A percentile compares a stretch with the other conserved stretches of the same genome.
These are phyloP conservation scores for Chenopodium suecicum DNA, from an alignment of 148 eudicot species.

Conservation along the genomic window DNA sequence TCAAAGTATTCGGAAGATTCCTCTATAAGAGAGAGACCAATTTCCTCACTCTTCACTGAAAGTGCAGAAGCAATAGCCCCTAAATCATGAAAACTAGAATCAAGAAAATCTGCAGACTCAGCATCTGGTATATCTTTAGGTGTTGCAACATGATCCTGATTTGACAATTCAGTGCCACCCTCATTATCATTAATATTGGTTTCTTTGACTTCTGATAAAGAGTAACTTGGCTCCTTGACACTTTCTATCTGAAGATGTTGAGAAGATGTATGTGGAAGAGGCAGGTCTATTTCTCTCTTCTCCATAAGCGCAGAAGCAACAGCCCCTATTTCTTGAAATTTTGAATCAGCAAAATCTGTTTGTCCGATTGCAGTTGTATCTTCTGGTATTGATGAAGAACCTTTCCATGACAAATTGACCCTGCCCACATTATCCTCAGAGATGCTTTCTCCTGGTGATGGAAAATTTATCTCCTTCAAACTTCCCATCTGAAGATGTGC, in stretches of 20 bases:
- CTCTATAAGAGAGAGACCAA: constrained; percentile 25
- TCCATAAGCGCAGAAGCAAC: constrained; percentile 24
- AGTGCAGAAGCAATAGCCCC: constrained; percentile 23
- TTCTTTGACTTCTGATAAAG: constrained; percentile 30
- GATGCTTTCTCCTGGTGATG: constrained; percentile 28
- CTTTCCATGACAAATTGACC: constrained; percentile 22
- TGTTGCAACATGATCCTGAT: constrained; percentile 23
- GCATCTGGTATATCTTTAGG: constrained; percentile 31
- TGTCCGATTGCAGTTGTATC: constrained; percentile 27
- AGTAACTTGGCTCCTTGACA: constrained; percentile 16
- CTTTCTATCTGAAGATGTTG: constrained; percentile 19
- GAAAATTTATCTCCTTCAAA: constrained; percentile 21
- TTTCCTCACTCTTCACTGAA: constrained; percentile 28
- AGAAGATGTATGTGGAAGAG: constrained; percentile 30
- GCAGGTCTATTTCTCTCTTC: constrained; percentile 26
- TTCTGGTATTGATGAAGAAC: constrained; percentile 31
- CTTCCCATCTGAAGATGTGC: constrained; percentile 24
- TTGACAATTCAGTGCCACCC: constrained; percentile 16
- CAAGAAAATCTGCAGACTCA: constrained; percentile 25
- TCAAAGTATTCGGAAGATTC: constrained; percentile 20
- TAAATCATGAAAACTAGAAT: constrained; percentile 27
- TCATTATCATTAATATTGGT: constrained; percentile 18
- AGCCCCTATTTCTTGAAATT: constrained; percentile 22
- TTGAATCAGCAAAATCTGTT: constrained; percentile 23
- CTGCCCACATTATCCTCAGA: constrained; percentile 15